Base-by-base conservation (phyloP, 257 asterid genomes). In the Plantago major region DNA sequence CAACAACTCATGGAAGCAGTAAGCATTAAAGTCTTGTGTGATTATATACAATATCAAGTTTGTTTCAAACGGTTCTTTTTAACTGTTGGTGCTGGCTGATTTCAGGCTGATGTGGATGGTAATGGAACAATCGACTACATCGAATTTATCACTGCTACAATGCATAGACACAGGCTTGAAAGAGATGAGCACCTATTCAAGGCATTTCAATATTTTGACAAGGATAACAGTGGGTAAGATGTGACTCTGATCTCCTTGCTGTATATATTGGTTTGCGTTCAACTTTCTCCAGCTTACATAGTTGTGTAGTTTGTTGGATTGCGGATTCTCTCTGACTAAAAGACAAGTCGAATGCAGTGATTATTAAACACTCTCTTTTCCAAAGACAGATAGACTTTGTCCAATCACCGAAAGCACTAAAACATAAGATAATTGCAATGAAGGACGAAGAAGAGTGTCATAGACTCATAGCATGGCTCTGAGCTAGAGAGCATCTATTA, bases 41-140 rank as follows among this genome's bases (percentile, higher is more conserved):
- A 15, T 37, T 10, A 42, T 9, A 4, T 58, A 12, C 11, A 55
- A 30, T 11, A 11, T 55, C 10, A 26, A 30, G 30, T 40, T 55
- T 64, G 5, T 33, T 67, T 61, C 45, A 18, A 47, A 49, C 50
- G 64, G 22, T 46, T 55, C 54, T 15, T 55, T 55, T 42, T 33
- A 71, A 55, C 38, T 37, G 51, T 18, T 15, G 55, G 10, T 46
- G 22, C 47, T 55, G 30, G 7, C 71, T 47, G 57, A 55, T 58
- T 64, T 74, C 87, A 90, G 97, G 97, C 97, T 59, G 97, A 90
- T 64, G 97, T 90, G 68, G 97, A 90, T 71, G 97, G 97, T 64
- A 90, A 85, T 10, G 97, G 97, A 65, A 74, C 97, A 33, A 90
- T 90, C 37, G 97, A 90, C 80, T 90, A 90, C 69, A 78, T 85